phyloP scores from a whole-genome alignment of 75 land plant species.

The Gnetum montanum region DNA sequence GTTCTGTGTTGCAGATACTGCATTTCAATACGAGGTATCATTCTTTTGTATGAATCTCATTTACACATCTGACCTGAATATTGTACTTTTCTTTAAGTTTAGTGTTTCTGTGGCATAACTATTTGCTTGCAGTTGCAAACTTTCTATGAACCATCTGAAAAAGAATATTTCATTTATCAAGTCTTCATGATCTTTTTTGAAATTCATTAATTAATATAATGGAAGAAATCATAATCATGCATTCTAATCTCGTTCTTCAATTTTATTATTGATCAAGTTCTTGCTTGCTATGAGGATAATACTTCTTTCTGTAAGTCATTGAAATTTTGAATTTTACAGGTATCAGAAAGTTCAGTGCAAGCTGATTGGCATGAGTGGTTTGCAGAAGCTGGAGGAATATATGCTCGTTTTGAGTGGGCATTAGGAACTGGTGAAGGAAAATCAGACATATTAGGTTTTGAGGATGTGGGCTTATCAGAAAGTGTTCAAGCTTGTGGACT shows the following conservation, averaged over 20 bases:
- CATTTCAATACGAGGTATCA: constrained; percentile 88
- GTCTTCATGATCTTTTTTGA: no score
- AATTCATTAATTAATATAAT: no score
- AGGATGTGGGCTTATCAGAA: constrained; percentile 82
- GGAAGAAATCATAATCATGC: no score
- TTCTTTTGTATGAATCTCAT: background rate
- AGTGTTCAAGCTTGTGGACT: constrained; percentile 60
- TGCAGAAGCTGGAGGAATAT: constrained; percentile 56
- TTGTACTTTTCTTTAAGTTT: no score
- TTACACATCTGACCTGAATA: no score
- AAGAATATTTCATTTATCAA: no score
- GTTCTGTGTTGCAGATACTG: constrained; percentile 97
- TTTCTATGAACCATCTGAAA: background rate
- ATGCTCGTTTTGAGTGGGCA: constrained; percentile 96
- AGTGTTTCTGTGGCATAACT: no score
- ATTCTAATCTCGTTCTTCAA: no score
- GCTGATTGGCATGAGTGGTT: constrained; percentile 93
- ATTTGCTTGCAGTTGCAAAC: no score
- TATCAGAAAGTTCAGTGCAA: constrained; percentile 69
- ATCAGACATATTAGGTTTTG: constrained; percentile 82
- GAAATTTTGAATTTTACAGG: constrained; percentile 34
- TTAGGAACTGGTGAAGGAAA: constrained; percentile 93
- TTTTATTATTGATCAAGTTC: no score
- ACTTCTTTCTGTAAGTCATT: background rate
- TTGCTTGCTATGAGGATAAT: no score